Evolutionary conservation across 768 basidiomycete species (phyloP).

Genomic region (Suillus sp.): DNA sequence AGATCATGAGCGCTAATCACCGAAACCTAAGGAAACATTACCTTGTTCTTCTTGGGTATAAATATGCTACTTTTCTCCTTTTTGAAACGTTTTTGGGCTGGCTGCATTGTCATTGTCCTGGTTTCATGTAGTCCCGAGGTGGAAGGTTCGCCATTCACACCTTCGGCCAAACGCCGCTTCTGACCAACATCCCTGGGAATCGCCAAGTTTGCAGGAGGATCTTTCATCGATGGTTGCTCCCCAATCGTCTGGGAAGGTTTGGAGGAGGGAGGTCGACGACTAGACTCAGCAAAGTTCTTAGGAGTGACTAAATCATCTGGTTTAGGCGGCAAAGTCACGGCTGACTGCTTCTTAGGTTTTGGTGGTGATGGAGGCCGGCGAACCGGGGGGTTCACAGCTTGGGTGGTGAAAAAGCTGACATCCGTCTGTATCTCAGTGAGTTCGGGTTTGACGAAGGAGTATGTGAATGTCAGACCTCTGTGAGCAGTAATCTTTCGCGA

Average conservation of each 20-base stretch:
- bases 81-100: slow-evolving; percentile 33
- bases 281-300: slow-evolving; percentile 34
- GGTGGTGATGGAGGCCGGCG: slow-evolving; percentile 23
- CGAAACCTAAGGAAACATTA: slow-evolving; percentile 1
- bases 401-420: slow-evolving; percentile 40
- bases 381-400: slow-evolving; percentile 18
- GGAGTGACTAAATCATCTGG: slow-evolving; percentile 44
- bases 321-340: slow-evolving; percentile 17
- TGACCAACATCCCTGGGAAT: slow-evolving; percentile 12
- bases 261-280: slow-evolving; percentile 19
- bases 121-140: slow-evolving; percentile 21
- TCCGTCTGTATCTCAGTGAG: slow-evolving; percentile 32
- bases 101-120: slow-evolving; percentile 30
- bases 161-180: slow-evolving; percentile 23
- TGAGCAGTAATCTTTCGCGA: slow-evolving; percentile 57
- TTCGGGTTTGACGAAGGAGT: background rate
- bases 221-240: slow-evolving; percentile 10
- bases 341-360: slow-evolving; percentile 24
- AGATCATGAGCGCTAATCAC: background rate
- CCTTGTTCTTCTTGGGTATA: slow-evolving; percentile 59
- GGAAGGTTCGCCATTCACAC: slow-evolving; percentile 19
- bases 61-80: slow-evolving; percentile 49
- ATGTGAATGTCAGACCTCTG: slow-evolving; percentile 52
- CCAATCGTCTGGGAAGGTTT: slow-evolving; percentile 6
- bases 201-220: slow-evolving; percentile 9